Base-by-base conservation (phyloP, 78 protist genomes). In the Salpingoeca rosetta region DNA sequence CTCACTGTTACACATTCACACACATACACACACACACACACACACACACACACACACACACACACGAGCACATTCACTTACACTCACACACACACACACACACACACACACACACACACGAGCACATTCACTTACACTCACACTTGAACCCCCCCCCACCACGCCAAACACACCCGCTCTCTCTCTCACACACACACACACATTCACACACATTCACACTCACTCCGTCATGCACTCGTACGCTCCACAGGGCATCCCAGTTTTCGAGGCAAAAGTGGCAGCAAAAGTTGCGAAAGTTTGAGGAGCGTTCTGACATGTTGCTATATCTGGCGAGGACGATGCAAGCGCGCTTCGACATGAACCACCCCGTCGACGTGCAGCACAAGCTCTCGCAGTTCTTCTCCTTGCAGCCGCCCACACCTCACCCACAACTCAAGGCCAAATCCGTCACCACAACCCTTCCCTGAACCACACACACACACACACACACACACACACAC, bases 91-190 rank as follows among this genome's bases (percentile, higher is more conserved):
- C 76, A 65, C 76, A 65, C 76, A 65, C 76, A 65, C 76, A 65
- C 76, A 65, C 76, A 65, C 76, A 65, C 76, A 65, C 76, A 65
- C 76, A 75, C 42, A 75, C 79, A 75, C 79, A 75, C 79, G 37
- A 37, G 12, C 79, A 75, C 79, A 38, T 3, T 10, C 79, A 28
- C 40, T 3, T 41, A 35, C 79, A 31, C 3, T 35, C 12, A 22
- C 12, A 2, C 12, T 35, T 22, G n/a, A 72, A 22, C 3, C 76
- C 2, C 38, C 12, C 76, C 12, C 76, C 3, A 17, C 28, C 57
- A 12, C 57, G 57, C 57, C 28, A 3, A 12, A 3, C 28, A 11
- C 38, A 72, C 76, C 12, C 76, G 25, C 76, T 28, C 76, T 28
- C n/a, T 28, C 76, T 2, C 37, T 2, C 28, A 28, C 76, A 72